Evolutionary conservation across 208 protist species (phyloP).

Genomic region (Herpetomonas muscarum): DNA sequence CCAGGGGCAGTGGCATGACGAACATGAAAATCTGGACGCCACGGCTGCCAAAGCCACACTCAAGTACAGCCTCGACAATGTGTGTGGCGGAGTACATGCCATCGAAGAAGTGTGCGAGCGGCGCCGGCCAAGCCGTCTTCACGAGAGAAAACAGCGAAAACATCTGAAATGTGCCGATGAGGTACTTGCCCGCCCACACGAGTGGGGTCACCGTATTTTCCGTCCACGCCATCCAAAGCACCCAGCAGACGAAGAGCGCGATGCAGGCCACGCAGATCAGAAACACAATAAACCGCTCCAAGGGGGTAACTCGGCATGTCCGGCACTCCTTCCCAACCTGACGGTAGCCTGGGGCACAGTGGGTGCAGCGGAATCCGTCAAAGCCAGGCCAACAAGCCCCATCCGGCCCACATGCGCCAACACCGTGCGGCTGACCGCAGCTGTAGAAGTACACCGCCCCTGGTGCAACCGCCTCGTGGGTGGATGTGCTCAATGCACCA

Average conservation of each 20-base stretch:
- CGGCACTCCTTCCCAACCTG: conserved; percentile 2
- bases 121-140: background rate
- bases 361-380: conserved; percentile 11
- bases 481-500: too few relatives aligned
- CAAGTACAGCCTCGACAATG: background rate
- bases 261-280: conserved; percentile 3
- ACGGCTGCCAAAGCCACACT: background rate
- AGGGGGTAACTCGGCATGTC: background rate
- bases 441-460: conserved; percentile 11
- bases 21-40: conserved; percentile 15
- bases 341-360: conserved; percentile 8
- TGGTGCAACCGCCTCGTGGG: background rate
- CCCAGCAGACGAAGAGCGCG: background rate
- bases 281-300: conserved; percentile 7
- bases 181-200: conserved; percentile 7
- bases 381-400: conserved; percentile 11
- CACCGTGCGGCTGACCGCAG: conserved; percentile 9
- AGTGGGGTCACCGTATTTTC: conserved; percentile 3
- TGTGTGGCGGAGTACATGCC: background rate
- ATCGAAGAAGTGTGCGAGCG: background rate
- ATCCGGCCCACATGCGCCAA: conserved; percentile 5
- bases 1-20: conserved; percentile 8
- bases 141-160: background rate
- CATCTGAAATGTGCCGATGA: conserved; percentile 6
- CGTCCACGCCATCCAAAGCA: conserved; percentile 7